Evolutionary conservation across 2,329 filamentous ascomycete species (phyloP).

Genomic region (Clonostachys byssicola): DNA sequence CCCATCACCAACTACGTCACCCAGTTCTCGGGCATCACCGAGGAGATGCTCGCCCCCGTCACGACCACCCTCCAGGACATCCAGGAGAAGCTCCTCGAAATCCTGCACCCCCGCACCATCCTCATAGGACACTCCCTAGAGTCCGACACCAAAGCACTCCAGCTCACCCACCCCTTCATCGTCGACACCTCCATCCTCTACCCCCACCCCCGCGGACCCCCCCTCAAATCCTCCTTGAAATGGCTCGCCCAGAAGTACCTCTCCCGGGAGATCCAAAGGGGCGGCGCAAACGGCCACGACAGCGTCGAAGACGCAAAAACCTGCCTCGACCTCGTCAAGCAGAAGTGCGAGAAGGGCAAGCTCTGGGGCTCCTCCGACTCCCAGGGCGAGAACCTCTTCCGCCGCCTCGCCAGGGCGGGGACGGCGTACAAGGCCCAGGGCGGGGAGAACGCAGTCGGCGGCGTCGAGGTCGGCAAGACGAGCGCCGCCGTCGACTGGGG

Average conservation of each 20-base stretch:
- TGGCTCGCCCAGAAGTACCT: conserved; percentile 86
- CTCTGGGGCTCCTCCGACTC: conserved; percentile 78
- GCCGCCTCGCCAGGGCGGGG: conserved; percentile 64
- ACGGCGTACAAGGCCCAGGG: conserved; percentile 59
- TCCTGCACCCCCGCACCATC: conserved; percentile 70
- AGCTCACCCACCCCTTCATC: conserved; percentile 86
- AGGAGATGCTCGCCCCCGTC: conserved; percentile 74
- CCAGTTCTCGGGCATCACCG: conserved; percentile 86
- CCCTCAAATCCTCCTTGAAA: conserved; percentile 86
- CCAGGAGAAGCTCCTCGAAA: conserved; percentile 67
- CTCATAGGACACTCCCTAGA: conserved; percentile 79
- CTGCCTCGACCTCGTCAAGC: conserved; percentile 87
- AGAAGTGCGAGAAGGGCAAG: conserved; percentile 92
- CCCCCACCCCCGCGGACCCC: conserved; percentile 84
- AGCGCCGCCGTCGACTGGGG: conserved; percentile 89
- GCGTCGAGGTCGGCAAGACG: conserved; percentile 52
- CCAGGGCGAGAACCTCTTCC: conserved; percentile 85
- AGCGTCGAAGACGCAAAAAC: conserved; percentile 89
- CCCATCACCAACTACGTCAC: conserved; percentile 94
- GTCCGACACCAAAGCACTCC: conserved; percentile 78
- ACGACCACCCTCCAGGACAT: conserved; percentile 83
- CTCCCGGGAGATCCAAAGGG: conserved; percentile 81
- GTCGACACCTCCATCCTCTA: conserved; percentile 89
- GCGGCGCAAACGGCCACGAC: conserved; percentile 73
- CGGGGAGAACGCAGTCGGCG: conserved; percentile 51